Evolutionary conservation across 1,284 basidiomycete species (phyloP), one percentile per base, ranked within the genome.

Genomic region (Ustilago shanxiensis): DNA sequence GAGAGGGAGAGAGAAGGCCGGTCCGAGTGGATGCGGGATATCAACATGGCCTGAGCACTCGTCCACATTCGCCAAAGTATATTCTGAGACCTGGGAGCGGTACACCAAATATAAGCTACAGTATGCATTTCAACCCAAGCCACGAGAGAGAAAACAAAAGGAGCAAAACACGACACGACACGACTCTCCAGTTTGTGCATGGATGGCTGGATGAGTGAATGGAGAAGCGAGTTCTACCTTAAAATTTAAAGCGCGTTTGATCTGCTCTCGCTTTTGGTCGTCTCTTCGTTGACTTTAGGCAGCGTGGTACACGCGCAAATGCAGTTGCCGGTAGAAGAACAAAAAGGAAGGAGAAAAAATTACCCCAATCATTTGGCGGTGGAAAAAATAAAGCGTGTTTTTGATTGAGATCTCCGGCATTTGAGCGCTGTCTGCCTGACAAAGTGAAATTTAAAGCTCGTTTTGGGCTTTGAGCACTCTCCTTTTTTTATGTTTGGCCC

Each of bases 371-470:
- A n/a, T n/a, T n/a, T n/a, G n/a, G n/a, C n/a, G n/a, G n/a, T n/a
- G n/a, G n/a, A 47, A 47, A 49, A 49, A 49, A 26, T 24, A 49
- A 49, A 49, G 44, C 44, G 44, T 14, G 35, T 37, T 37, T 37
- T 49, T 20, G n/a, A 11, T 18, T 22, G 41, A n/a, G 41, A 20
- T 44, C 7, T 11, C 28, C 59, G 54, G 56, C 66, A 18, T 56
- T 61, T 60, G 59, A 33, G 45, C 66, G 66, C 41, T 45, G 31
- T 31, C 26, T 52, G 10, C 18, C 26, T 14, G 49, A 51, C 14
- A 51, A 31, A 28, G 52, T 26, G 22, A 28, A 41, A 57, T 29
- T 53, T 64, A 57, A 29, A 64, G 61, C 61, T 64, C 54, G 28
- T 47, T 51, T 56, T 41, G 45, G 31, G 5, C 29, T 41, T 41